Conservation (phyloP, 108 stramenopile genomes). For the Cylindrotheca closterium region DNA sequence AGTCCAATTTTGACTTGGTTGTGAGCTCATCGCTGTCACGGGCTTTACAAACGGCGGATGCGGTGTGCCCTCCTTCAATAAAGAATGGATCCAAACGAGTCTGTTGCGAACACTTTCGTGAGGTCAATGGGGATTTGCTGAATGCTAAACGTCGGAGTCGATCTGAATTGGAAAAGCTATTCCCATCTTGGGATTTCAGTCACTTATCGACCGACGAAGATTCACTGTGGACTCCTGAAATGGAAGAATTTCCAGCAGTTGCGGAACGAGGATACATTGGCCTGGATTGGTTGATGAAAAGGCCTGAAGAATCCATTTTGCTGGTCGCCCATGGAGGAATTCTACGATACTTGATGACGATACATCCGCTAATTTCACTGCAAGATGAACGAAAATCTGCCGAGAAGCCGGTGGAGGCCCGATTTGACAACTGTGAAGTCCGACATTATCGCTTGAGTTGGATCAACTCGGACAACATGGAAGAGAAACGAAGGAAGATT, state of each 20-base stretch:
- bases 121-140: constrained; percentile 75
- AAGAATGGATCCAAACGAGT: constrained; percentile 24
- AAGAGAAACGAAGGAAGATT: constrained; percentile 6
- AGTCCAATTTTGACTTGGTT: constrained; percentile 31
- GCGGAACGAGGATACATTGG: constrained; percentile 71
- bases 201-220: constrained; percentile 31
- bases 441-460: constrained; percentile 52
- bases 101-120: constrained; percentile 64
- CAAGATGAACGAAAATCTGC: constrained; percentile 40
- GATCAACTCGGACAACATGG: not conserved
- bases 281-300: constrained; percentile 50
- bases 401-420: constrained; percentile 30
- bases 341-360: constrained; percentile 58
- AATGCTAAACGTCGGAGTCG: constrained; percentile 65
- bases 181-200: constrained; percentile 70
- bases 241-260: constrained; percentile 56
- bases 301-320: constrained; percentile 51
- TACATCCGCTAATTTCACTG: constrained; percentile 49
- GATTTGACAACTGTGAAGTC: constrained; percentile 85
- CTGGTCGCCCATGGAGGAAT: constrained; percentile 74
- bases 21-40: constrained; percentile 41
- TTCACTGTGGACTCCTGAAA: constrained; percentile 57
- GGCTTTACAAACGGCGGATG: constrained; percentile 43
- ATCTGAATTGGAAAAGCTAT: constrained; percentile 39
- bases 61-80: constrained; percentile 33